Base-by-base conservation (phyloP, 225 moss, liverwort and hornwort species). In the Marchantia paleacea region DNA sequence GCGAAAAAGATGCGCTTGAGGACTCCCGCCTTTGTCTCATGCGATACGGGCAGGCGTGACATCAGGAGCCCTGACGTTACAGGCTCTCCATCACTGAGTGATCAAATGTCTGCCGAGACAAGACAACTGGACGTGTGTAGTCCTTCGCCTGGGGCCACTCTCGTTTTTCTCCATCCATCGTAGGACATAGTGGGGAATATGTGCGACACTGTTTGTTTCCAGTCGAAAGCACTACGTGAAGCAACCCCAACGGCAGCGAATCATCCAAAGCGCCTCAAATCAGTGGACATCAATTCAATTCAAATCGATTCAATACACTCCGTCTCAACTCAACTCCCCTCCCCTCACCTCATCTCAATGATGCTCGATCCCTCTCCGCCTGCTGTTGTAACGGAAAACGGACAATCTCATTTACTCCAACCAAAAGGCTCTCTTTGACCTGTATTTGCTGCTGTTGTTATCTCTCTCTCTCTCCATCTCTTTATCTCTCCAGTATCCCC, bases 41-140 rank as follows among this genome's bases (percentile, higher is more conserved):
- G 57, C 19, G 57, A 26, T 26, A 14, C 18, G 25, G 66, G 26
- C 66, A 66, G 66, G 26, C 66, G 29, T 66, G 66, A 66, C 66
- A 66, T 66, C 66, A 66, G 66, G 25, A 9, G 26, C 26, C 25
- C 8, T 66, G 66, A 66, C 26, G 66, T 66, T 66, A 26, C 66
- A 26, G 66, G 66, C 19, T 19, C 57, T 57, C 57, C 14, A 57
- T 57, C 57, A 57, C 57, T 19, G 19, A 57, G 3, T 22, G 25
- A 66, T 28, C 25, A 29, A 26, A 66, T 66, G 66, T 66, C 66
- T 66, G 66, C 66, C 66, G 22, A 66, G 10, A 66, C 66, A 66
- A 66, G 66, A 66, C 66, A 66, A 26, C 10, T 66, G 11, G 26
- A 66, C 66, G 25, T 26, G 25, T 60, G 16, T 66, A 8, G 25